Evolutionary conservation across 306 rosid species (phyloP), one percentile per base, ranked within the genome.

Genomic region (Delonix regia): DNA sequence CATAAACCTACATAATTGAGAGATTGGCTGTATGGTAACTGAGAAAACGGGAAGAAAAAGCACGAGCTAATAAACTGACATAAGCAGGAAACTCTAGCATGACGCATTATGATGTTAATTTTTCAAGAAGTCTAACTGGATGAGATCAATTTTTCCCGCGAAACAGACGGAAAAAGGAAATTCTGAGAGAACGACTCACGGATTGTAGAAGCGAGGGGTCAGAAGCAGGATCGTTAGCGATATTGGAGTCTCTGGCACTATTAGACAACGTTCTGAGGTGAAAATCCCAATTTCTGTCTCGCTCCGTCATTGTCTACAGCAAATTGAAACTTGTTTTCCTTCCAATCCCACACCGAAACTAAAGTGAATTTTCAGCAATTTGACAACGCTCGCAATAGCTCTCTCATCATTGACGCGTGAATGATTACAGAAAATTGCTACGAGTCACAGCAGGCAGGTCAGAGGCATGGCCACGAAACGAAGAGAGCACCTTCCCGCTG

Each of bases 141-240:
- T 7, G n/a, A 33, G 4, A 71, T 5, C 2, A 13, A 27, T 7
- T 33, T 44, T 70, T 9, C 15, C 9, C 22, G 2, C 6, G 15
- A 51, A 57, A 24, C 4, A 12, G 61, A 59, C 42, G 19, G 38
- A 38, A 39, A n/a, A 21, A 11, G 6, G 11, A 9, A 28, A 64
- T 0, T 64, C 16, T 36, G 70, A 64, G 48, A 64, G 47, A 59
- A 61, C 64, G 66, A 69, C 83, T 79, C 66, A 95, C 99, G 34
- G 98, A 89, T n/a, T 78, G 93, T 52, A 91, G 92, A 75, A 95
- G 92, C 52, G 92, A 61, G 9, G 96, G 87, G 18, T 95, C 98
- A 7, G 98, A 92, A 76, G 97, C 92, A 10, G 97, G 94, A 85
- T 95, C 93, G 73, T 83, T 87, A 78, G 97, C 96, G 52, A 76